These are phyloP conservation scores for Clitopilus passeckerianus DNA, from an alignment of 768 basidiomycete species.

Conservation along the genomic window DNA sequence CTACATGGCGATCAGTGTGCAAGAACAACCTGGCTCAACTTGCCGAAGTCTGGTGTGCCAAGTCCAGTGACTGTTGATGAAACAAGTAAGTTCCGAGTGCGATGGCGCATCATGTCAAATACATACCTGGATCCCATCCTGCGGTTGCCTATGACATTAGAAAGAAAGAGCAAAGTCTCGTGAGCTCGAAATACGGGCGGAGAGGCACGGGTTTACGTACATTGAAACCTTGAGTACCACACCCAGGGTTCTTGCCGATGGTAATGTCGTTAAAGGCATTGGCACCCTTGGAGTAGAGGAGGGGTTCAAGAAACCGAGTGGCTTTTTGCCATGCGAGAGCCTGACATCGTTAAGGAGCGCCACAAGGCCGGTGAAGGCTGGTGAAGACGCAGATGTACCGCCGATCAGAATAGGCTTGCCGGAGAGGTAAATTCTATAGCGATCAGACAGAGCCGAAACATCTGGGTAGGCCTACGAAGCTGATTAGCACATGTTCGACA, in stretches of 20 bases:
- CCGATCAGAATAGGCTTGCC: slow-evolving; percentile 35
- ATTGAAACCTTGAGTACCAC: slow-evolving; percentile 64
- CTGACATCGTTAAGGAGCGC: slow-evolving; percentile 65
- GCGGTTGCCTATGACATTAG: slow-evolving; percentile 29
- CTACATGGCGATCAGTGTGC: background rate
- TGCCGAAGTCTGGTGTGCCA: slow-evolving; percentile 49
- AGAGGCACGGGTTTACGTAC: slow-evolving; percentile 26
- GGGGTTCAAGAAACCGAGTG: slow-evolving; percentile 70
- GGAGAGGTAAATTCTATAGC: slow-evolving; percentile 42
- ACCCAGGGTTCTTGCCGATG: slow-evolving; percentile 49
- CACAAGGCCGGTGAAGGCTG: slow-evolving; percentile 60
- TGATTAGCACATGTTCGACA: background rate
- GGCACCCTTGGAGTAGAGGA: slow-evolving; percentile 41
- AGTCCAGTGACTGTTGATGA: slow-evolving; percentile 42
- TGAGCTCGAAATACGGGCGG: background rate
- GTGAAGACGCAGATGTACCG: slow-evolving; percentile 65
- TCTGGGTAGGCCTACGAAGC: slow-evolving; percentile 52
- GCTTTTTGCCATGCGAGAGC: slow-evolving; percentile 28
- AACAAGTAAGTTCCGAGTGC: slow-evolving; percentile 4
- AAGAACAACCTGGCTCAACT: slow-evolving; percentile 33
- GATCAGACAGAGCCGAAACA: slow-evolving; percentile 53
- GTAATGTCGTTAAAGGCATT: slow-evolving; percentile 55
- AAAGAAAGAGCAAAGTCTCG: background rate
- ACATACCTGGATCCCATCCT: slow-evolving; percentile 59
- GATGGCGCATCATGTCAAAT: background rate